phyloP scores from a whole-genome alignment of 441 rosid genomes.

The Pelargonium citronellum region DNA sequence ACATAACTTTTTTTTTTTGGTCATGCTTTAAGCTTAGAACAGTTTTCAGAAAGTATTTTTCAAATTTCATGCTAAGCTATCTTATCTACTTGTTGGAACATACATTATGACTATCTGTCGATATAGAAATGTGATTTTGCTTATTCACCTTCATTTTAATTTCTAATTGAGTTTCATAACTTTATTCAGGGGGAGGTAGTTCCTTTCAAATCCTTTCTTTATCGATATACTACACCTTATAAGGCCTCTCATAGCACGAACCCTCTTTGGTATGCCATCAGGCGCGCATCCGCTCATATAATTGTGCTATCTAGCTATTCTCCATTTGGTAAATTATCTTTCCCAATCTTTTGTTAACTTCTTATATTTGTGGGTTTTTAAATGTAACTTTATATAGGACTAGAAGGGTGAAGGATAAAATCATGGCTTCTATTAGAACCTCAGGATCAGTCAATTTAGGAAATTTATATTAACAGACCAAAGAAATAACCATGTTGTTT shows the following conservation, averaged over 20 bases:
- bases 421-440: background rate
- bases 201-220: constrained; percentile 54
- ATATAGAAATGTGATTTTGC: background rate
- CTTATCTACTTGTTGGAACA: background rate
- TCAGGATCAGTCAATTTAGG: background rate
- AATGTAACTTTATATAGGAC: no score
- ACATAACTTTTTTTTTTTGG: background rate
- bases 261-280: constrained; percentile 65
- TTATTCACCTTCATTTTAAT: background rate
- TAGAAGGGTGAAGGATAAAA: background rate
- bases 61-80: background rate
- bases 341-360: background rate
- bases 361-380: no score
- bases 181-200: constrained; percentile 45
- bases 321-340: constrained; percentile 50
- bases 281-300: constrained; percentile 65
- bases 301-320: constrained; percentile 75
- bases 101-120: background rate
- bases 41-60: background rate
- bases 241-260: constrained; percentile 54
- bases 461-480: background rate
- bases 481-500: background rate
- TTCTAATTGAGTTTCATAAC: constrained; percentile 11
- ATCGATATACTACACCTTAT: constrained; percentile 61
- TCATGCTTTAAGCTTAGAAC: background rate